Base-by-base conservation (phyloP, 768 basidiomycete genomes). In the Piloderma croceum region DNA sequence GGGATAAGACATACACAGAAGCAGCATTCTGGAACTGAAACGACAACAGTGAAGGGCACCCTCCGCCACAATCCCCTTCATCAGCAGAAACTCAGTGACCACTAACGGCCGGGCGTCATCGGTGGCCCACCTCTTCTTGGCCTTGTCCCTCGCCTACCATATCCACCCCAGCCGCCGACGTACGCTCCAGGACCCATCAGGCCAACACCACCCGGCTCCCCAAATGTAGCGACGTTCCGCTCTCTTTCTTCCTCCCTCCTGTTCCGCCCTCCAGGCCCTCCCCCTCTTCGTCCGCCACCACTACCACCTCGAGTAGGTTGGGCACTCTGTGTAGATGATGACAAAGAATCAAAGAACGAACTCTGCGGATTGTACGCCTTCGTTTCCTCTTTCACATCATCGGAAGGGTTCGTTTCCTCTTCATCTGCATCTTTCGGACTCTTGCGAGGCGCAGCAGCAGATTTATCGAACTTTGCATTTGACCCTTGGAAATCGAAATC, bases 221-320 rank as follows among this genome's bases (percentile, higher is more conserved):
- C 89, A 69, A 91, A 91, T 6, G 88, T 90, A 22, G 83, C 83
- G 7, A 90, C 78, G 51, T 90, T 90, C 60, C 75, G 78, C 60
- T 88, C 85, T 44, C 88, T 63, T 56, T 90, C 88, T 51, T 90
- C 89, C 50, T 90, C 87, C 32, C 88, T 63, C 50, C 87, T 70
- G 49, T 77, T 85, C 38, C 81, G 67, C 1, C 81, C 86, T 0
- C 62, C 70, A 4, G 72, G 69, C 12, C 73, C 62, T 1, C 70
- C 55, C 31, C 73, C 54, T 5, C 68, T 62, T 25, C 63, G 64
- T 1, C 72, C 70, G 7, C 71, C 64, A 1, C 71, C 65, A 10
- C 71, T 61, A 12, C 69, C 68, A 20, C 68, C 57, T 15, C 49
- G 34, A 1, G 55, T 50, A 3, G 59, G 63, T 0, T 57, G 62